These are phyloP conservation scores for Arthrobotrys entomopaga DNA, from an alignment of 2,329 filamentous ascomycete species.

Conservation along the genomic window DNA sequence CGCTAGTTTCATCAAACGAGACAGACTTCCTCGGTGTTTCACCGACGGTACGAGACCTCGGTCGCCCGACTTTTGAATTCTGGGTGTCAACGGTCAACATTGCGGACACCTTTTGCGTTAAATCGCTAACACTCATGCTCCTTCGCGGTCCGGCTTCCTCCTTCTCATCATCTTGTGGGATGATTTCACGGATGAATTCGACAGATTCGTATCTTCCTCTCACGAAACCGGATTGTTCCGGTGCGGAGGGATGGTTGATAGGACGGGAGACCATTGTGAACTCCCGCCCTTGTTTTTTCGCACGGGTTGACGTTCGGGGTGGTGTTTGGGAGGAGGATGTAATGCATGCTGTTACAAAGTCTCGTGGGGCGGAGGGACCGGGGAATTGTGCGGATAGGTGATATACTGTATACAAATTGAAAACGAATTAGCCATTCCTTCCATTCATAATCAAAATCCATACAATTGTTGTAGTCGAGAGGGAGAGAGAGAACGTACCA, in stretches of 20 bases:
- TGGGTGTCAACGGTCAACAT: constrained; percentile 21
- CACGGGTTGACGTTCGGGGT: constrained; percentile 51
- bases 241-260: constrained; percentile 77
- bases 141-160: constrained; percentile 29
- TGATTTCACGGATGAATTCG: constrained; percentile 87
- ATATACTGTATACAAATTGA: constrained; percentile 69
- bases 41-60: constrained; percentile 34
- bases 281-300: constrained; percentile 61
- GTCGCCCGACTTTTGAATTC: constrained; percentile 9
- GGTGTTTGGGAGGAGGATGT: constrained; percentile 56
- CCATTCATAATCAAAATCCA: not conserved
- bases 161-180: constrained; percentile 61
- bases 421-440: constrained; percentile 1
- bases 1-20: constrained; percentile 27
- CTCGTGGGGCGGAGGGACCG: constrained; percentile 84
- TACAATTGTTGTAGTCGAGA: not conserved
- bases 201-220: constrained; percentile 90
- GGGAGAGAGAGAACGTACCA: constrained; percentile 63
- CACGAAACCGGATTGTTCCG: constrained; percentile 76
- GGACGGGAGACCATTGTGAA: constrained; percentile 91
- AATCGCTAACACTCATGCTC: constrained; percentile 49
- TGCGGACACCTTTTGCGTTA: constrained; percentile 22
- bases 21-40: constrained; percentile 40
- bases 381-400: constrained; percentile 90
- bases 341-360: constrained; percentile 74